Evolutionary conservation across 1,284 basidiomycete species (phyloP), one percentile per base, ranked within the genome.

Genomic region (Pisolithus thermaeus): DNA sequence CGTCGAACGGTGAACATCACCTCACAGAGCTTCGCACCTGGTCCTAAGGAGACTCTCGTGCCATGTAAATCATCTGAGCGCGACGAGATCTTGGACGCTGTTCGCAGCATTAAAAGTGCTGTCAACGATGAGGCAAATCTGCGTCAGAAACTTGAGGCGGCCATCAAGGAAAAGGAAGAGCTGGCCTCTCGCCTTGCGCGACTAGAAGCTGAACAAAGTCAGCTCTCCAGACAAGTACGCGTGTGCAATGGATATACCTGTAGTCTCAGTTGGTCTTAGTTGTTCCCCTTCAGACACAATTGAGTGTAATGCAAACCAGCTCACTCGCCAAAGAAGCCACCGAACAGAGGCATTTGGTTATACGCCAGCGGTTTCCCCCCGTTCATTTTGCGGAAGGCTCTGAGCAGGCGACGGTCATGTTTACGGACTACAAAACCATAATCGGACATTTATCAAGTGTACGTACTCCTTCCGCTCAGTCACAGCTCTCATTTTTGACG

Each of bases 261-360:
- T 12, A 61, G 3, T 61, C 54, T 48, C 62, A 62, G 46, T 35
- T 41, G 5, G 22, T 20, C 39, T 20, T 25, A 41, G 32, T 35
- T 35, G 20, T 22, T 9, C 20, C 20, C 20, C 14, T 14, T 4
- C 39, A 41, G 39, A 8, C 27, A 5, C 27, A 30, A 28, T n/a
- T 28, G n/a, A 23, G 27, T 28, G 6, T 28, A n/a, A 28, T 7
- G 3, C 42, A 41, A 9, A 7, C n/a, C 3, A 7, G 14, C 14
- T 28, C 27, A 2, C 25, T 28, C n/a, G 22, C 42, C 14, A n/a
- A 16, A 14, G 23, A 25, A 43, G 42, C 14, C 27, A 7, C 7
- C n/a, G 4, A 43, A 9, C 23, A 27, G 4, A 23, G 42, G 4
- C 12, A 9, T 16, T 7, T 25, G 16, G 42, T 16, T n/a, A 3